Evolutionary conservation across 1,284 basidiomycete species (phyloP).

Genomic region (Stereum hirsutum): DNA sequence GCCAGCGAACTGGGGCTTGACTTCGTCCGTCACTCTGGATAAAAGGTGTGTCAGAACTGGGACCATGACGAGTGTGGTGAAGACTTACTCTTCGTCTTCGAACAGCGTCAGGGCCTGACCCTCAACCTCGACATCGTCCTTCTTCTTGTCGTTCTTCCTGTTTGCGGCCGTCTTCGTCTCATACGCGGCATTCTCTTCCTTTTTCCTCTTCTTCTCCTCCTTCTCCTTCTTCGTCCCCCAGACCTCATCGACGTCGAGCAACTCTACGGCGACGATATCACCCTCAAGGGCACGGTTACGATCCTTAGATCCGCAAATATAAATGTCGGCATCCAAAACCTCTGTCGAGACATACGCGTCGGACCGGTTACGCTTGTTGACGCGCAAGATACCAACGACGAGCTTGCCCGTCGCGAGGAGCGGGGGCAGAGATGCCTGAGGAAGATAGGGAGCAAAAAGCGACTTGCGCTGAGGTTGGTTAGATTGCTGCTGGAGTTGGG

Average conservation of each 20-base stretch:
- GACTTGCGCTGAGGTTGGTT: conserved; percentile 95
- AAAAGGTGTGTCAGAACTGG: conserved; percentile 11
- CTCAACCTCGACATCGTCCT: conserved; percentile 99
- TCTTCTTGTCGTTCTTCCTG: conserved; percentile 98
- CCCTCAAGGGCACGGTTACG: conserved; percentile 98
- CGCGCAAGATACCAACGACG: conserved; percentile 93
- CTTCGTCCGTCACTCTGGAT: conserved; percentile 85
- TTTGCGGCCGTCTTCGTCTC: conserved; percentile 67
- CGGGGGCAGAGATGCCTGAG: conserved; percentile 94
- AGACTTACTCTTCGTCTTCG: conserved; percentile 87
- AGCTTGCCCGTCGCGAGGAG: conserved; percentile 97
- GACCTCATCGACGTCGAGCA: conserved; percentile 96
- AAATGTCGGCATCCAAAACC: conserved; percentile 97
- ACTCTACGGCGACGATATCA: conserved; percentile 97
- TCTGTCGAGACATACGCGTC: conserved; percentile 99
- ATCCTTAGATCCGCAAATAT: conserved; percentile 97
- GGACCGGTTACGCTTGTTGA: conserved; percentile 98
- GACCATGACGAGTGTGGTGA: conserved; percentile 3
- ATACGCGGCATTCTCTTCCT: conserved; percentile 96
- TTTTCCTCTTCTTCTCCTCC: conserved; percentile 99
- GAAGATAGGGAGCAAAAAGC: conserved; percentile 96
- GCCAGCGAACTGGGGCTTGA: conserved; percentile 94
- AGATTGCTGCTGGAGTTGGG: conserved; percentile 84
- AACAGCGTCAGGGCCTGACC: conserved; percentile 95
- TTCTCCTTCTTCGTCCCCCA: conserved; percentile 99